Evolutionary conservation across 2,329 filamentous ascomycete genomes (phyloP), one percentile per base, ranked within the genome.

Genomic region (Alternaria sp.): DNA sequence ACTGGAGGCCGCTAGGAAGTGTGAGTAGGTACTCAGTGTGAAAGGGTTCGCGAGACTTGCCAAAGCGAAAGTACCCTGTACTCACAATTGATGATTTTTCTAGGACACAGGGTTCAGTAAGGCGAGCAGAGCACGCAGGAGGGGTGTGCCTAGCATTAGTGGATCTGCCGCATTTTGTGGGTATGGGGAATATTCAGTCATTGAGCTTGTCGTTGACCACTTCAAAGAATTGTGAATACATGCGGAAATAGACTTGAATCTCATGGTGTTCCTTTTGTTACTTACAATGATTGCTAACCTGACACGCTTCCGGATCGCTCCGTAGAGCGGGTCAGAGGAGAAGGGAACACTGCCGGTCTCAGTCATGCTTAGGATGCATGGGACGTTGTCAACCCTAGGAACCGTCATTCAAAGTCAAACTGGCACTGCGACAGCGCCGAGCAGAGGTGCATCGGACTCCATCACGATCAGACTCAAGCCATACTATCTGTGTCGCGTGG

Each of bases 401-500:
- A 53, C 4, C 49, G 37, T 15, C 14, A 15, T 37, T 37, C 28
- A 20, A 53, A 41, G 37, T 41, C 37, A 41, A 41, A 53, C 30
- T 30, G 30, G 30, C 20, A 41, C 21, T 23, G 37, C 33, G 28
- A 53, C 20, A 23, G 49, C 30, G n/a, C 33, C 20, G 14, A 37
- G 14, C 15, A 25, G 30, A 20, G 10, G 30, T 43, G 18, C 28
- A 56, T 25, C 37, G 25, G 11, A 45, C 47, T 45, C 43, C 41
- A 37, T 53, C 25, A 46, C 41, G 15, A 25, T 30, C 41, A 41
- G 55, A 58, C 37, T 50, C 41, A 41, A 51, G 47, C 53, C 55
- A 59, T 21, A 46, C 60, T 37, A 21, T 49, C 14, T 53, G 23
- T 26, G 44, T 63, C 55, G 63, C 63, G 69, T 63, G 67, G 64